These are phyloP conservation scores for Arctium minus DNA, from an alignment of 129 eudicot genomes.

Conservation along the genomic window DNA sequence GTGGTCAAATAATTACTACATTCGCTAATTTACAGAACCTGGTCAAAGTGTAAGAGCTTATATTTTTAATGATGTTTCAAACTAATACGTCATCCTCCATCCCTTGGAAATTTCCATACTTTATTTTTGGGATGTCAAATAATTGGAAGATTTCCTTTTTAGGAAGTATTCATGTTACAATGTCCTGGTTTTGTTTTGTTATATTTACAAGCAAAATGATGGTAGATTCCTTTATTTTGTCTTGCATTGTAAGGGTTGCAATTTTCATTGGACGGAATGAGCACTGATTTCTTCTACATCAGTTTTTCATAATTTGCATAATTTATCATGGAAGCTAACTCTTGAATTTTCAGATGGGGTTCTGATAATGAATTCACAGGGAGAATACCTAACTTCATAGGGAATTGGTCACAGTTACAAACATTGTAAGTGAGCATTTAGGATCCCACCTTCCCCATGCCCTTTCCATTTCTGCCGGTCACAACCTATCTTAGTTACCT, in stretches of 20 bases:
- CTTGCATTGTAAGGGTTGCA: no score
- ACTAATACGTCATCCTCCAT: not conserved
- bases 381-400: no score
- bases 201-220: no score
- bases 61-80: not conserved
- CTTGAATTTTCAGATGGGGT: no score
- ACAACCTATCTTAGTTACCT: not conserved
- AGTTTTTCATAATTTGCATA: not conserved
- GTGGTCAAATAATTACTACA: constrained; percentile 63
- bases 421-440: constrained; percentile 32
- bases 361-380: no score
- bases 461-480: not conserved
- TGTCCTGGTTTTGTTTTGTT: no score
- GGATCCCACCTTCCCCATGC: not conserved
- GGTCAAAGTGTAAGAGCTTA: constrained; percentile 49
- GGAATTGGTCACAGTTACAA: no score
- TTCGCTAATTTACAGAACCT: constrained; percentile 52
- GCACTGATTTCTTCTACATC: not conserved
- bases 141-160: not conserved
- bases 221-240: no score
- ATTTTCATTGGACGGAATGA: not conserved
- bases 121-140: not conserved
- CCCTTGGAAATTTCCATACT: not conserved
- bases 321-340: no score
- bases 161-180: not conserved